phyloP scores from a whole-genome alignment of 2,329 filamentous ascomycete genomes.

The Macrophomina tecta region DNA sequence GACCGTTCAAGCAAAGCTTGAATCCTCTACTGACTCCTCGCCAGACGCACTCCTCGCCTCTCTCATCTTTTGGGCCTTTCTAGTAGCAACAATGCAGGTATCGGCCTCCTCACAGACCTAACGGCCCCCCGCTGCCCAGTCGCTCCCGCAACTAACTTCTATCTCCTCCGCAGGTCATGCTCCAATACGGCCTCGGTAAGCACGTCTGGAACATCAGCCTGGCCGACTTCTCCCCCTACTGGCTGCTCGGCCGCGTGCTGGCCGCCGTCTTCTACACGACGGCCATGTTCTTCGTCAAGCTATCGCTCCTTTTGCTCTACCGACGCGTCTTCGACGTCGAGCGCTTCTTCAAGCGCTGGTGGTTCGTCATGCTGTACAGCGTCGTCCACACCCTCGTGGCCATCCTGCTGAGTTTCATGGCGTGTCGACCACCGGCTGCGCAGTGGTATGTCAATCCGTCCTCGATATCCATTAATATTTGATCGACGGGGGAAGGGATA shows the following conservation, averaged over 20 bases:
- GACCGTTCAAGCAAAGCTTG: not conserved
- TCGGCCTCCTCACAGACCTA: too few relatives aligned
- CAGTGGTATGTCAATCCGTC: not conserved
- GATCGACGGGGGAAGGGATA: too few relatives aligned
- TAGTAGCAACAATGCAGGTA: conserved; percentile 8
- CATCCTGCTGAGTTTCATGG: conserved; percentile 1
- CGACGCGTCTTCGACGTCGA: conserved; percentile 24
- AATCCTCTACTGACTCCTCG: conserved; percentile 9
- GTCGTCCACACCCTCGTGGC: not conserved
- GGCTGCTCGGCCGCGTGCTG: conserved; percentile 2
- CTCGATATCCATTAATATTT: too few relatives aligned
- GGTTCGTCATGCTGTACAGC: conserved; percentile 16
- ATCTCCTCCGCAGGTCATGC: not conserved
- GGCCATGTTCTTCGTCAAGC: conserved; percentile 29
- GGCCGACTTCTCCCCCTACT: conserved; percentile 2
- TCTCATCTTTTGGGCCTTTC: conserved; percentile 2
- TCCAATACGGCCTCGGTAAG: conserved; percentile 2
- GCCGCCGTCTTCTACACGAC: conserved; percentile 26
- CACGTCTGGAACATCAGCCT: conserved; percentile 21
- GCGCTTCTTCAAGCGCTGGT: conserved; percentile 17
- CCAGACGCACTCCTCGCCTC: conserved; percentile 3
- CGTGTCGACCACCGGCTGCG: conserved; percentile 2
- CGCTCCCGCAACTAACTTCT: not conserved
- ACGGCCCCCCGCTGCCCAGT: not conserved
- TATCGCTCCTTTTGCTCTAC: conserved; percentile 29